Conservation (phyloP, 176 grass and related monocot genomes). For the Canna indica region DNA sequence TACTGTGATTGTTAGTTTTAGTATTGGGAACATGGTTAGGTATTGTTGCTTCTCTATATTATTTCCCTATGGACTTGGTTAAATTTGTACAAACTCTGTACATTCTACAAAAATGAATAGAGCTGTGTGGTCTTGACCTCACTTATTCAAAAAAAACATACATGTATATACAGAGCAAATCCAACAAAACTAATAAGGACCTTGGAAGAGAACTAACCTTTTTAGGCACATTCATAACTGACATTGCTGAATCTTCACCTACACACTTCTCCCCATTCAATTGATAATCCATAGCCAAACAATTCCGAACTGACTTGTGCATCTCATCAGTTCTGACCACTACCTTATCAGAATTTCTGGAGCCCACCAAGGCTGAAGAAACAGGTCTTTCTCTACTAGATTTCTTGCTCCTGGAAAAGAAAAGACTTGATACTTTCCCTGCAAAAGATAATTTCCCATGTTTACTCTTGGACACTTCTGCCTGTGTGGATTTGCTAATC, state of each 20-base stretch:
- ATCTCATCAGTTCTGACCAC: conserved; percentile 21
- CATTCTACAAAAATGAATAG: no score
- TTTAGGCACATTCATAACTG: neutral
- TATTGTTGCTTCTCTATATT: no score
- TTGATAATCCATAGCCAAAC: neutral
- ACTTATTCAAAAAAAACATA: no score
- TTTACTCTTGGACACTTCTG: conserved; percentile 26
- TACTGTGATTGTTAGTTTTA: no score
- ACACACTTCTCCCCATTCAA: neutral
- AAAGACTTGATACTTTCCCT: conserved; percentile 78
- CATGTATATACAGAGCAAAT: neutral
- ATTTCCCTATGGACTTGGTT: no score
- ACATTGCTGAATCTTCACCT: neutral
- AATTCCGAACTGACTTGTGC: neutral
- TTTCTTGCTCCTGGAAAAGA: conserved; percentile 65
- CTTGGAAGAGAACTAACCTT: neutral
- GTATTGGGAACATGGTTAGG: no score
- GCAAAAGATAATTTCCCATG: conserved; percentile 65
- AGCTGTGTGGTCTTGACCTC: no score
- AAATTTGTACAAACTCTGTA: no score
- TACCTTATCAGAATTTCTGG: neutral
- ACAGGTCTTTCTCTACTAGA: conserved; percentile 37
- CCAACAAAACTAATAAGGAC: no score
- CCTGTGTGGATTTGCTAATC: conserved; percentile 22
- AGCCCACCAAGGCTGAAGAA: conserved; percentile 21